Evolutionary conservation across 305 asterid genomes (phyloP).

Genomic region (Nicotiana rustica): DNA sequence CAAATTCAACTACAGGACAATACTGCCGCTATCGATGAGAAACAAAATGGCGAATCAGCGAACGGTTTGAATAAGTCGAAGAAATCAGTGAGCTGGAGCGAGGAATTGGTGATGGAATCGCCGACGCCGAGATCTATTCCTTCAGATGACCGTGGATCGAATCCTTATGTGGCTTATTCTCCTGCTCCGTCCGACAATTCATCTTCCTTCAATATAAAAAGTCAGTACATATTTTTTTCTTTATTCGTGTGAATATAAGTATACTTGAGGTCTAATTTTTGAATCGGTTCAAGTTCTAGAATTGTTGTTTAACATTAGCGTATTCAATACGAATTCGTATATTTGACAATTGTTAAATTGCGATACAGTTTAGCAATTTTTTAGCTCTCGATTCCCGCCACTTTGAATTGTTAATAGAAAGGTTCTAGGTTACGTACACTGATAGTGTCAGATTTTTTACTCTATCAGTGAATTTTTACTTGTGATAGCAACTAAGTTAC

Average conservation of each 20-base stretch:
- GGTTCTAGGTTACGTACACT: too few relatives aligned
- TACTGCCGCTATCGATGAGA: conserved; percentile 46
- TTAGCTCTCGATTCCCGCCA: not conserved
- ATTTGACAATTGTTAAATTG: not conserved
- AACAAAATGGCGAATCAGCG: conserved; percentile 42
- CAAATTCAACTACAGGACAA: conserved; percentile 30
- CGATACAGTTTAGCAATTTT: not conserved
- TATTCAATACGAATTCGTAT: not conserved
- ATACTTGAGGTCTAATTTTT: too few relatives aligned
- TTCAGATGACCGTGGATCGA: conserved; percentile 54
- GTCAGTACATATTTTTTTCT: conserved; percentile 34
- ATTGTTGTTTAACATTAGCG: not conserved
- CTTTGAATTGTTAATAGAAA: not conserved
- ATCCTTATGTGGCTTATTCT: conserved; percentile 69
- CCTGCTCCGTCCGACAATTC: conserved; percentile 55
- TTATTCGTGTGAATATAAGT: too few relatives aligned
- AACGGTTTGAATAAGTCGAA: conserved; percentile 48
- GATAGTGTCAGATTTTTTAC: too few relatives aligned
- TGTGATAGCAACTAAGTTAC: too few relatives aligned
- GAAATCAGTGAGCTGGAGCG: conserved; percentile 83
- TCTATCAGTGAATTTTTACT: too few relatives aligned
- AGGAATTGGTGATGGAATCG: conserved; percentile 70
- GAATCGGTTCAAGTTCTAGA: not conserved
- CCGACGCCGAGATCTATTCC: conserved; percentile 50
- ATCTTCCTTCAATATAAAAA: conserved; percentile 69